Evolutionary conservation across 2,329 filamentous ascomycete genomes (phyloP).

Genomic region (Colletotrichum cuscutae): DNA sequence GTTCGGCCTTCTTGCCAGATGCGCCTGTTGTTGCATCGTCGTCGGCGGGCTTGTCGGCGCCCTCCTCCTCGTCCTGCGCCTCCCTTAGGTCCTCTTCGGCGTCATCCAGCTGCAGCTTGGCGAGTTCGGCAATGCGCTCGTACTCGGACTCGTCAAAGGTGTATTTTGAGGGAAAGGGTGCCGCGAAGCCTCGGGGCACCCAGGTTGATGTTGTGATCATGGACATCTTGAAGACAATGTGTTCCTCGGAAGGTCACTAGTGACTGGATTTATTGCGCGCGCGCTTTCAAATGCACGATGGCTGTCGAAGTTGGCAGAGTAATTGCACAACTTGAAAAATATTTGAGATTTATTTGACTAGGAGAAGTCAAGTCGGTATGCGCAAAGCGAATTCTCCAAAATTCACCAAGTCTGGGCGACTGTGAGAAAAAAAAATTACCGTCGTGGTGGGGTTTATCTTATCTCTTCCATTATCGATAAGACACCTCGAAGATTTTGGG

Average conservation of each 20-base stretch:
- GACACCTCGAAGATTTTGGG: neutral
- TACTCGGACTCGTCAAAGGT: conserved; percentile 81
- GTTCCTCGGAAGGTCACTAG: neutral
- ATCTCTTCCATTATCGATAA: conserved; percentile 29
- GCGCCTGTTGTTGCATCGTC: conserved; percentile 38
- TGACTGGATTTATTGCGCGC: conserved; percentile 6
- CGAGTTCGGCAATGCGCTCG: conserved; percentile 78
- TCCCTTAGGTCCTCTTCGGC: conserved; percentile 86
- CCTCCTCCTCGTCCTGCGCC: conserved; percentile 60
- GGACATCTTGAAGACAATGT: conserved; percentile 58
- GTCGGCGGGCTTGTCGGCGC: conserved; percentile 19
- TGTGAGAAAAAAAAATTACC: conserved; percentile 31
- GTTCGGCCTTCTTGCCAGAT: conserved; percentile 40
- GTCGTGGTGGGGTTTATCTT: conserved; percentile 35
- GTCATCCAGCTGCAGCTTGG: conserved; percentile 87
- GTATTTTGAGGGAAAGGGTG: conserved; percentile 80
- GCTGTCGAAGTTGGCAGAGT: neutral
- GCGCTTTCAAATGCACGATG: conserved; percentile 3
- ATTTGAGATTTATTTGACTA: neutral
- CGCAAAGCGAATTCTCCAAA: conserved; percentile 2
- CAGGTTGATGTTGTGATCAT: conserved; percentile 83
- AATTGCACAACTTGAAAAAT: neutral
- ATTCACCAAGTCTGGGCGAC: conserved; percentile 8
- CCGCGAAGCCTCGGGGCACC: conserved; percentile 81
- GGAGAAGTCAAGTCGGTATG: neutral